Conservation (phyloP, 2,329 filamentous ascomycete genomes). For the Myriosclerotinia curreyana region DNA sequence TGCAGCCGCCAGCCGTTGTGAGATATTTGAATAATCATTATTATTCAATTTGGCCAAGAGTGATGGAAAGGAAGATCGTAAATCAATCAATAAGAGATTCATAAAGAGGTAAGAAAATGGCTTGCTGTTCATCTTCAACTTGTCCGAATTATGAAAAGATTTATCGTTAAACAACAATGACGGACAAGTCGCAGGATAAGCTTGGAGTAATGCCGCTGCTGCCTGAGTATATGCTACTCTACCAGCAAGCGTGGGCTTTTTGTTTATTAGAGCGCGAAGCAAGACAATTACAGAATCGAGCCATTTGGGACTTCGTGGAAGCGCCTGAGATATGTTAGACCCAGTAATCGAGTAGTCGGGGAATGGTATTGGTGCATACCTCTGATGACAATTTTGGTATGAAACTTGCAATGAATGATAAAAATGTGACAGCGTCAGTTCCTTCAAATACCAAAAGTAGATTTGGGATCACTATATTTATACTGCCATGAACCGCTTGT, state of each 20-base stretch:
- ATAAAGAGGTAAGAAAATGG: slow-evolving; percentile 61
- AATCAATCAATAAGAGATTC: slow-evolving; percentile 63
- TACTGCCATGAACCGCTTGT: slow-evolving; percentile 41
- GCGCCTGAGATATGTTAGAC: slow-evolving; percentile 42
- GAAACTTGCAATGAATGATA: slow-evolving; percentile 54
- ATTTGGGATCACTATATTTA: slow-evolving; percentile 48
- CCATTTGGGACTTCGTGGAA: slow-evolving; percentile 54
- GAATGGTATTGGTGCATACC: slow-evolving; percentile 41
- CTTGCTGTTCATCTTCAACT: slow-evolving; percentile 41
- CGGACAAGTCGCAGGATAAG: slow-evolving; percentile 49
- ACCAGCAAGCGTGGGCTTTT: slow-evolving; percentile 53
- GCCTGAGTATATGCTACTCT: slow-evolving; percentile 59
- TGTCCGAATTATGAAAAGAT: slow-evolving; percentile 25
- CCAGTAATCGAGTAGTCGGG: background rate
- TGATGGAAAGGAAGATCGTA: slow-evolving; percentile 59
- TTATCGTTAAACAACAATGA: slow-evolving; percentile 52
- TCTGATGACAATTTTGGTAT: slow-evolving; percentile 49
- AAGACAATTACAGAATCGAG: slow-evolving; percentile 47
- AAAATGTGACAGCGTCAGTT: slow-evolving; percentile 58
- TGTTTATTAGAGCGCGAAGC: slow-evolving; percentile 53
- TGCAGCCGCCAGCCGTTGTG: slow-evolving; percentile 55
- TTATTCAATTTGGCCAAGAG: slow-evolving; percentile 58
- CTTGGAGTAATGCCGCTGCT: slow-evolving; percentile 54
- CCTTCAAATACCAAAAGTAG: slow-evolving; percentile 54
- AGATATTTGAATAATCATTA: slow-evolving; percentile 49